Conservation (phyloP, 179 eudicot genomes). For the Spinacia oleracea region DNA sequence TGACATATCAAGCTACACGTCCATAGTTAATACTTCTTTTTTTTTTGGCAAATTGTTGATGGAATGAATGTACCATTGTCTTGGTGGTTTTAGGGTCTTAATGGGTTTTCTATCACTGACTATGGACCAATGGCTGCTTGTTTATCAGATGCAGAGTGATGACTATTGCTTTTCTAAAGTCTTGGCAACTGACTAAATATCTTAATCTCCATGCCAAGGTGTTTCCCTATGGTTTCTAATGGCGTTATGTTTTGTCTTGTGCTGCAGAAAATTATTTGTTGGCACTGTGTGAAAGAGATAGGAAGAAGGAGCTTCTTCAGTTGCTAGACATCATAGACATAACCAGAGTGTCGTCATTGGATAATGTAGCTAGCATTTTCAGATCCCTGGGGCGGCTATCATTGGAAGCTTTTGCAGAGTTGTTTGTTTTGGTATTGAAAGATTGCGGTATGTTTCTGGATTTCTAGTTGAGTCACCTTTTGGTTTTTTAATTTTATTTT, state of each 20-base stretch:
- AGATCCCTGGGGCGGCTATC: conserved; percentile 67
- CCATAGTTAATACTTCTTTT: background rate
- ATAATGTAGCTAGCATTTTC: conserved; percentile 48
- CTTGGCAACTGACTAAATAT: background rate
- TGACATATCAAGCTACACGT: background rate
- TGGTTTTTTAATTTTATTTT: background rate
- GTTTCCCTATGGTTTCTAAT: background rate
- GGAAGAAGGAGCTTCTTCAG: conserved; percentile 60
- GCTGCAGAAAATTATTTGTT: conserved; percentile 72
- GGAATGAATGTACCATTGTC: background rate
- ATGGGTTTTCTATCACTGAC: background rate
- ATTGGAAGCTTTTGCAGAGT: conserved; percentile 56
- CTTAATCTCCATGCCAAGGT: background rate
- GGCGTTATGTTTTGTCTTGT: conserved; percentile 21
- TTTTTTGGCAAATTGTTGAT: conserved; percentile 8
- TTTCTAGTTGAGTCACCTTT: conserved; percentile 2
- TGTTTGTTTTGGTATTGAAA: conserved; percentile 55
- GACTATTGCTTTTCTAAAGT: background rate
- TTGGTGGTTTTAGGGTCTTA: background rate
- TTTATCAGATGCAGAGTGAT: background rate
- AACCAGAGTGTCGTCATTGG: conserved; percentile 52
- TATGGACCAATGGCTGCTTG: background rate
- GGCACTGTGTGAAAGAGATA: conserved; percentile 79
- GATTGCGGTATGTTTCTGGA: conserved; percentile 47
- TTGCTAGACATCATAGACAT: conserved; percentile 66